These are phyloP conservation scores for Solanum neorickii DNA, from an alignment of 257 asterid genomes.

Conservation along the genomic window DNA sequence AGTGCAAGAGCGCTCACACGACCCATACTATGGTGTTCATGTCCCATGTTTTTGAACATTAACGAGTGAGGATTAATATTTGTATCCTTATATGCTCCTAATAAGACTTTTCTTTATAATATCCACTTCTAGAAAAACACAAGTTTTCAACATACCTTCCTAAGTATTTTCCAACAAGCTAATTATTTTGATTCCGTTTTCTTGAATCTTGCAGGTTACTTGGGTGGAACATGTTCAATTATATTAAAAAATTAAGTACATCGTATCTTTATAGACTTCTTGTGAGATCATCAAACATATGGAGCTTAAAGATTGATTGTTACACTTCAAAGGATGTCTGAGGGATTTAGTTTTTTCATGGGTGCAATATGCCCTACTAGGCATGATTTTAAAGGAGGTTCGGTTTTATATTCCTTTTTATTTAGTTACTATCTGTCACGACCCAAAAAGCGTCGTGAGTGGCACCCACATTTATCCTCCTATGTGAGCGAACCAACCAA, in stretches of 20 bases:
- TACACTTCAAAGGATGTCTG: slow-evolving; percentile 50
- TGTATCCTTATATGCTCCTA: neutral
- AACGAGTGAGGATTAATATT: neutral
- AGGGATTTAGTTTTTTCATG: slow-evolving; percentile 37
- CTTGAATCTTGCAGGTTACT: slow-evolving; percentile 29
- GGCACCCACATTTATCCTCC: no score
- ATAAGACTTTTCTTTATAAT: neutral
- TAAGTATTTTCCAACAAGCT: neutral
- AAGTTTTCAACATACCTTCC: neutral
- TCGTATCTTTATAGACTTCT: slow-evolving; percentile 44
- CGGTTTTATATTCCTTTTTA: neutral
- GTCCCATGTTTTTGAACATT: neutral
- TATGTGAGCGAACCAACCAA: no score
- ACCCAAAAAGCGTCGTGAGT: no score
- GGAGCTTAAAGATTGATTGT: slow-evolving; percentile 65
- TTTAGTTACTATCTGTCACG: neutral
- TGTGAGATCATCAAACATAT: slow-evolving; percentile 39
- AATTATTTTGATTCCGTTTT: neutral
- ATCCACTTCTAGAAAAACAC: neutral
- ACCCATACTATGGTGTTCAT: neutral
- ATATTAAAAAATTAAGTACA: slow-evolving; percentile 40
- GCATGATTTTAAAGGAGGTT: slow-evolving; percentile 45
- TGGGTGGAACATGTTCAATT: slow-evolving; percentile 83
- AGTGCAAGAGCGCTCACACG: no score
- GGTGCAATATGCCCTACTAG: slow-evolving; percentile 12